Conservation (phyloP, 768 basidiomycete species). For the Tulasnella sp. region DNA sequence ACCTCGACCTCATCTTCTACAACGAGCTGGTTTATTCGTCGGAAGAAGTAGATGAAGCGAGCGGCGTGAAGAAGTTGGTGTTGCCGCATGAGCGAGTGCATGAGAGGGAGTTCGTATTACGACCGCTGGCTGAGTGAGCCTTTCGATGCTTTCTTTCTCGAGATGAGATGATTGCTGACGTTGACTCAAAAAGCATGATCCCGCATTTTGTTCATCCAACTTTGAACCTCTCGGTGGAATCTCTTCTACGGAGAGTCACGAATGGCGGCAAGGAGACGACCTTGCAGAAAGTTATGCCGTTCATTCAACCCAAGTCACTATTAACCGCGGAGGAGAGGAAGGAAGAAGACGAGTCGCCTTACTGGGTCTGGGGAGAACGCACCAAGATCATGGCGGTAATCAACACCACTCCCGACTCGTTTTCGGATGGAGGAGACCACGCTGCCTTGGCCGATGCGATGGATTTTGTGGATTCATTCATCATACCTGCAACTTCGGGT, state of each 20-base stretch:
- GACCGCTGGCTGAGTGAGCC: conserved; percentile 80
- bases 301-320: conserved; percentile 32
- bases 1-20: conserved; percentile 81
- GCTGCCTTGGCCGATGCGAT: conserved; percentile 48
- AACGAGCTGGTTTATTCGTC: conserved; percentile 53
- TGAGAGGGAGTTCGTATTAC: conserved; percentile 88
- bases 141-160: neutral
- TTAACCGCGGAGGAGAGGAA: conserved; percentile 15
- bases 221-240: conserved; percentile 40
- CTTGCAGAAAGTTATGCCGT: conserved; percentile 65
- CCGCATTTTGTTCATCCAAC: conserved; percentile 64
- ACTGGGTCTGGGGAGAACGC: conserved; percentile 27
- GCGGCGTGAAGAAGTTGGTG: conserved; percentile 53
- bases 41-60: conserved; percentile 30
- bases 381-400: conserved; percentile 86
- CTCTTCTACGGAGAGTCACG: conserved; percentile 40
- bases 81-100: conserved; percentile 74
- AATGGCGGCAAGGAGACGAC: conserved; percentile 24
- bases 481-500: conserved; percentile 12
- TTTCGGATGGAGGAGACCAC: conserved; percentile 75
- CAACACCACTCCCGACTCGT: conserved; percentile 91
- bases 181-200: conserved; percentile 58
- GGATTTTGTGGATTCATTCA: conserved; percentile 28
- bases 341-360: conserved; percentile 10
- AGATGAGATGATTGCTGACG: neutral